Conservation (phyloP, 768 basidiomycete genomes). For the Zangia roseola region DNA sequence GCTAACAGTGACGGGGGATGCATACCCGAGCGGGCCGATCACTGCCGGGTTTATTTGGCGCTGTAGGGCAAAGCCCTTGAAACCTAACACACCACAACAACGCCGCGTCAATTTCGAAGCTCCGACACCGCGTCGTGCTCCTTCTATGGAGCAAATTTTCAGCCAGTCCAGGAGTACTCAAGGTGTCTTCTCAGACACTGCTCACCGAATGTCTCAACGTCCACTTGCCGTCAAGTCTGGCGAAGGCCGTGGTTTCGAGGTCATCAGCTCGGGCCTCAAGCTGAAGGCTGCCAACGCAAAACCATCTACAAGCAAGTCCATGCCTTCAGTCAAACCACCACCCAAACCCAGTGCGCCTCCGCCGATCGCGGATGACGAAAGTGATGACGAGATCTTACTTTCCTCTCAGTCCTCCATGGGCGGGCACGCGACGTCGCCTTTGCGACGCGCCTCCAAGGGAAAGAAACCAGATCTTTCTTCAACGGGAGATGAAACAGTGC, state of each 20-base stretch:
- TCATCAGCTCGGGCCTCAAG: constrained; percentile 18
- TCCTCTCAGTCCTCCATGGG: constrained; percentile 22
- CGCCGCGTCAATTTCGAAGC: constrained; percentile 16
- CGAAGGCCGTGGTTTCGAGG: constrained; percentile 27
- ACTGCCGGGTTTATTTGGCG: constrained; percentile 10
- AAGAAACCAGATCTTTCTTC: neutral
- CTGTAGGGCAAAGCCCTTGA: constrained; percentile 22
- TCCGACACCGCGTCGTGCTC: neutral
- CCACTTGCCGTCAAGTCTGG: constrained; percentile 25
- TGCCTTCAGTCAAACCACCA: neutral
- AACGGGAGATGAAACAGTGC: constrained; percentile 9
- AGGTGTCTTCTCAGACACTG: constrained; percentile 12
- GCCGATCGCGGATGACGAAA: constrained; percentile 11
- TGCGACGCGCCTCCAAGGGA: constrained; percentile 14
- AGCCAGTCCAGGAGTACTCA: neutral
- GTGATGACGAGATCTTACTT: constrained; percentile 31
- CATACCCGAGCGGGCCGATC: neutral
- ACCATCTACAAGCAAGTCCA: constrained; percentile 12
- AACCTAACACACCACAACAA: constrained; percentile 32
- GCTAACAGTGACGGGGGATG: no score
- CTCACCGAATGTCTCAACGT: constrained; percentile 24
- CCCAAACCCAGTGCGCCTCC: neutral
- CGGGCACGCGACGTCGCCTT: constrained; percentile 6
- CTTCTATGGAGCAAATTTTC: constrained; percentile 24
- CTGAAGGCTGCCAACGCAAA: neutral